These are phyloP conservation scores for Leucocoprinus sp. DNA, from an alignment of 768 basidiomycete species.

Conservation along the genomic window DNA sequence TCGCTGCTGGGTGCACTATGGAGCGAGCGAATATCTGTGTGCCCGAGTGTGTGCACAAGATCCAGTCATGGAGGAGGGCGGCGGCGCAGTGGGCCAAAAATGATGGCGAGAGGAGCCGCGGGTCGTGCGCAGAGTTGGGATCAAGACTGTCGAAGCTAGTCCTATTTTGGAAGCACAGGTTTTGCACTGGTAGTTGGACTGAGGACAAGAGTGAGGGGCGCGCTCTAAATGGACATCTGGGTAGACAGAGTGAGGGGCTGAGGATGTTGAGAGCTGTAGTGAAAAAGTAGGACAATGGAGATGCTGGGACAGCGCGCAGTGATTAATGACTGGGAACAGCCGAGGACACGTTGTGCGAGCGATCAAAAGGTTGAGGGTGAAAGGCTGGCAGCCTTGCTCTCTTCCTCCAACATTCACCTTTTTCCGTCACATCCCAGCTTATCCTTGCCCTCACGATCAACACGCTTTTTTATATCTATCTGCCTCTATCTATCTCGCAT, in stretches of 20 bases:
- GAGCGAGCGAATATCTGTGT: not conserved
- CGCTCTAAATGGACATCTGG: not conserved
- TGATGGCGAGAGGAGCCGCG: not conserved
- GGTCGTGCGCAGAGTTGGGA: slow-evolving; percentile 21
- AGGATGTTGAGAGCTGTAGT: slow-evolving; percentile 9
- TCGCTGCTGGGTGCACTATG: not conserved
- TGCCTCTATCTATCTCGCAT: slow-evolving; percentile 23
- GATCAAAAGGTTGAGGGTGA: slow-evolving; percentile 58
- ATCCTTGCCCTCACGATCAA: slow-evolving; percentile 47
- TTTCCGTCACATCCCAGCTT: slow-evolving; percentile 20
- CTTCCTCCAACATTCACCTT: slow-evolving; percentile 35
- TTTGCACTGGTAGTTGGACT: not conserved
- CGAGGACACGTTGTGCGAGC: slow-evolving; percentile 66
- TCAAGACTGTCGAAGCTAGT: slow-evolving; percentile 15
- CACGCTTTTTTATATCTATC: slow-evolving; percentile 33
- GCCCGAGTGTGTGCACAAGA: not conserved
- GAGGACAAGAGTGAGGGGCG: not conserved
- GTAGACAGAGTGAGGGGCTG: not conserved
- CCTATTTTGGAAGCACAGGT: slow-evolving; percentile 6
- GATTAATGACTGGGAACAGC: slow-evolving; percentile 37
- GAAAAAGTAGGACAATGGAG: not conserved
- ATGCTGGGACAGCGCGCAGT: slow-evolving; percentile 12
- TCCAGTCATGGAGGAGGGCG: not conserved
- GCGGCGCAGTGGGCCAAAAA: not conserved
- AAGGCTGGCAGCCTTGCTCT: slow-evolving; percentile 57